Base-by-base conservation (phyloP, 192 early-diverging fungal genomes). In the Mortierella antarctica region DNA sequence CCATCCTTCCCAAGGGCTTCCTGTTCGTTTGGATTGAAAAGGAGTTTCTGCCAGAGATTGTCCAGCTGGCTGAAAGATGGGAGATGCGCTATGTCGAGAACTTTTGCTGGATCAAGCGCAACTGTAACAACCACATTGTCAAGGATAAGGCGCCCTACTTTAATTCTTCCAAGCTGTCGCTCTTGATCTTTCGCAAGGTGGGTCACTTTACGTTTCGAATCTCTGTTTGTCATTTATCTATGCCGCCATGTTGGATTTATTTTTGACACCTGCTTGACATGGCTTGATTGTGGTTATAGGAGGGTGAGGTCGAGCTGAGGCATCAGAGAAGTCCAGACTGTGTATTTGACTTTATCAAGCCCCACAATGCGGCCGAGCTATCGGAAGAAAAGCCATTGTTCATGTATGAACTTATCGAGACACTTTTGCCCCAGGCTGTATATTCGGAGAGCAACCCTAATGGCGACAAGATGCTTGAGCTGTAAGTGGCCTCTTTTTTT, bases 21-120 rank as follows among this genome's bases (percentile, higher is more conserved):
- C 75, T 98, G 21, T 97, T 98, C 72, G 93, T 97, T 15, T 98
- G 97, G 97, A 85, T 92, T 45, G 96, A 97, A 79, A 98, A 98
- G 82, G 96, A 98, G 82, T 89, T 93, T 71, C 84, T 96, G 17
- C 96, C 93, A 17, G 85, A 91, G 31, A 91, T 98, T 65, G 88
- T 96, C 23, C 84, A 78, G 45, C 85, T 94, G 42, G 88, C 91
- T 8, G 91, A 93, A 52, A 78, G 63, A 45, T 97, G 97, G 95
- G 90, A 91, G 2, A 94, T 96, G 86, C 93, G 94, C 55, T 98
- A 98, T 74, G 95, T 97, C 0, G 97, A 97, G 74, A 98, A 97
- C 86, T 96, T 98, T 86, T 94, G 93, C 79, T 98, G 97, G 96
- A 94, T 97, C 73, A 96, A 96, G 65, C 86, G 92, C 57, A 83